Conservation (phyloP, 768 basidiomycete species). For the Cystobasidium onofrii region DNA sequence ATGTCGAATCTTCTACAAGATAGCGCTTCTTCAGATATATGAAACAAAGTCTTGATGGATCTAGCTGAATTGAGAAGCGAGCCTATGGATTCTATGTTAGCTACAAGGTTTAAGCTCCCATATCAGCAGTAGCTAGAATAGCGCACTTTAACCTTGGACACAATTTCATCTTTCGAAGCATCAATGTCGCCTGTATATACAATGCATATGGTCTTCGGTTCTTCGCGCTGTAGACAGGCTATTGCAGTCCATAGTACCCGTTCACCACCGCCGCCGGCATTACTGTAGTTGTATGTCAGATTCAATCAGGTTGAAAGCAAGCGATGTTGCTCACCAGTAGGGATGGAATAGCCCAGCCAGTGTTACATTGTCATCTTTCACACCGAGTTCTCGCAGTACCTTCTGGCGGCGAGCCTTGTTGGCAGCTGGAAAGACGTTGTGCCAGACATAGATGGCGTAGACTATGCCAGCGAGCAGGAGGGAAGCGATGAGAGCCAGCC, state of each 20-base stretch:
- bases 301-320: background rate
- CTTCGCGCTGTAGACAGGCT: conserved; percentile 60
- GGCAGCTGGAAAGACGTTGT: background rate
- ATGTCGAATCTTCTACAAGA: conserved; percentile 70
- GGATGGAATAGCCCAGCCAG: conserved; percentile 31
- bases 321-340: conserved; percentile 24
- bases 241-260: conserved; percentile 90
- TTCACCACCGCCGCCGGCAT: conserved; percentile 95
- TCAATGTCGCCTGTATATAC: conserved; percentile 86
- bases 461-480: background rate
- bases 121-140: background rate
- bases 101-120: too few relatives aligned
- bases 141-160: conserved; percentile 69
- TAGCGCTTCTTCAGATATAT: conserved; percentile 65
- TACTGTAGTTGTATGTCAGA: conserved; percentile 51
- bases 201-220: conserved; percentile 60
- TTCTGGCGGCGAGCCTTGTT: background rate
- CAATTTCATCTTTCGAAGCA: conserved; percentile 67
- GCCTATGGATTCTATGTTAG: conserved; percentile 53
- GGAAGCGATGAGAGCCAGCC: background rate
- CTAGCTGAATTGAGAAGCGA: conserved; percentile 69
- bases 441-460: background rate
- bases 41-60: conserved; percentile 63
- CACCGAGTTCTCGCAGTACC: background rate
- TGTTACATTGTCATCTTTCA: background rate